Evolutionary conservation across 2,329 filamentous ascomycete genomes (phyloP).

Genomic region (Salinomyces thailandicus): DNA sequence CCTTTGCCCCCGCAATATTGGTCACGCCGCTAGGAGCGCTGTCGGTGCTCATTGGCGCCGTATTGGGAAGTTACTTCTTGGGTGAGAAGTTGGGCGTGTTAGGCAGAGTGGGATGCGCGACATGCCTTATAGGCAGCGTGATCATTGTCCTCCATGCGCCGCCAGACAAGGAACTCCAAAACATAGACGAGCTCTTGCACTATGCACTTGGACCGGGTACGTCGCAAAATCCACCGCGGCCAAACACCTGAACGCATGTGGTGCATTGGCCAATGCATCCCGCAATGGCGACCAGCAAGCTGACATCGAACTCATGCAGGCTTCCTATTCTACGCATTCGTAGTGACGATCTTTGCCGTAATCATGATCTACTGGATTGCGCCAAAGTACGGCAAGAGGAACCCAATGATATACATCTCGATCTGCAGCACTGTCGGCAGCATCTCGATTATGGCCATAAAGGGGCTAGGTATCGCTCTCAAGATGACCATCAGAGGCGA

Average conservation of each 20-base stretch:
- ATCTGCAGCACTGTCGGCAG: slow-evolving; percentile 97
- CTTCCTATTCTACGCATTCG: slow-evolving; percentile 75
- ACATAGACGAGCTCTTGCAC: slow-evolving; percentile 80
- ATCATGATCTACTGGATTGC: slow-evolving; percentile 96
- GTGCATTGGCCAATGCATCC: background rate
- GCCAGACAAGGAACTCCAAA: slow-evolving; percentile 81
- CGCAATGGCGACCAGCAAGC: slow-evolving; percentile 1
- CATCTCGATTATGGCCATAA: slow-evolving; percentile 97
- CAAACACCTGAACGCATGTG: background rate
- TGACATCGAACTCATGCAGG: slow-evolving; percentile 41
- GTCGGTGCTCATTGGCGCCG: slow-evolving; percentile 85
- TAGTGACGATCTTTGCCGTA: slow-evolving; percentile 71
- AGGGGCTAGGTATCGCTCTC: slow-evolving; percentile 93
- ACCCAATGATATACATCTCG: slow-evolving; percentile 90
- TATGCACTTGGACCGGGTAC: slow-evolving; percentile 86
- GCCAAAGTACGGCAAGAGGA: slow-evolving; percentile 83
- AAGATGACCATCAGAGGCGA: slow-evolving; percentile 88
- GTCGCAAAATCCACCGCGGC: slow-evolving; percentile 13
- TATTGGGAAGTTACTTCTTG: slow-evolving; percentile 89
- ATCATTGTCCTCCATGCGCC: slow-evolving; percentile 97
- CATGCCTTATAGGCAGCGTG: slow-evolving; percentile 89
- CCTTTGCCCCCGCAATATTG: slow-evolving; percentile 95
- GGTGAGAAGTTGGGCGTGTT: slow-evolving; percentile 81
- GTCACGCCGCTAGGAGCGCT: slow-evolving; percentile 91
- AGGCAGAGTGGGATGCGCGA: slow-evolving; percentile 89